A percentile compares a stretch with the other conserved stretches of the same genome.
phyloP scores from a whole-genome alignment of 306 rosid genomes.

The Vachellia pachyceras region DNA sequence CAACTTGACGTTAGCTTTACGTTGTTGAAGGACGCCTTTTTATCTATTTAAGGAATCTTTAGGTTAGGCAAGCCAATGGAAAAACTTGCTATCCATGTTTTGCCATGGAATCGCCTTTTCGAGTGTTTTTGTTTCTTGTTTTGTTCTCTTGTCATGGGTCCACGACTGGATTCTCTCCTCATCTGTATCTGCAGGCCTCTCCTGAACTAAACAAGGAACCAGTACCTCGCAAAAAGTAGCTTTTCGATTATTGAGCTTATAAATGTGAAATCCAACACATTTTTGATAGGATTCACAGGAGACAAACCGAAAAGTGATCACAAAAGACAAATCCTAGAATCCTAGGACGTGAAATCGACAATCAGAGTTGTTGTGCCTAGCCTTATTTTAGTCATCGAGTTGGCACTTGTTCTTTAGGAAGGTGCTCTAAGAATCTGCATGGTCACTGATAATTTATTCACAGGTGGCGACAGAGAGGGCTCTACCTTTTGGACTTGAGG shows the following conservation, averaged over 20 bases:
- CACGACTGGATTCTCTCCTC: neutral
- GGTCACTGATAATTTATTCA: conserved; percentile 11
- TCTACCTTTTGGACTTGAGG: conserved; percentile 85
- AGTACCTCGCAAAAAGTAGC: neutral
- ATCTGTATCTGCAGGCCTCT: neutral
- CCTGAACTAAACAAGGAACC: neutral
- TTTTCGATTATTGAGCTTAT: neutral
- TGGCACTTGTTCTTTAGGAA: neutral
- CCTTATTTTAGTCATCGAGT: neutral
- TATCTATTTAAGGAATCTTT: neutral
- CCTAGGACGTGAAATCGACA: no score
- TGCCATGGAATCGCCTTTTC: neutral
- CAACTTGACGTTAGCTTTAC: neutral
- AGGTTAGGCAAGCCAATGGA: conserved; percentile 7
- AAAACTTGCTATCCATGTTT: neutral
- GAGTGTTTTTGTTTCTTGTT: neutral
- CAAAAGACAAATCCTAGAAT: neutral
- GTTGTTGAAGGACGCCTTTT: neutral
- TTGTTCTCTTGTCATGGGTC: neutral
- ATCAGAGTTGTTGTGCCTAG: neutral
- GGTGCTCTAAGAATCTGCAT: neutral
- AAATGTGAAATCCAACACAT: neutral
- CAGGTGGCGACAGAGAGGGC: conserved; percentile 84
- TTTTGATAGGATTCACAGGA: no score
- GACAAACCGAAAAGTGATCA: neutral